Conservation (phyloP, 768 basidiomycete species). For the Gymnopilus dilepis region DNA sequence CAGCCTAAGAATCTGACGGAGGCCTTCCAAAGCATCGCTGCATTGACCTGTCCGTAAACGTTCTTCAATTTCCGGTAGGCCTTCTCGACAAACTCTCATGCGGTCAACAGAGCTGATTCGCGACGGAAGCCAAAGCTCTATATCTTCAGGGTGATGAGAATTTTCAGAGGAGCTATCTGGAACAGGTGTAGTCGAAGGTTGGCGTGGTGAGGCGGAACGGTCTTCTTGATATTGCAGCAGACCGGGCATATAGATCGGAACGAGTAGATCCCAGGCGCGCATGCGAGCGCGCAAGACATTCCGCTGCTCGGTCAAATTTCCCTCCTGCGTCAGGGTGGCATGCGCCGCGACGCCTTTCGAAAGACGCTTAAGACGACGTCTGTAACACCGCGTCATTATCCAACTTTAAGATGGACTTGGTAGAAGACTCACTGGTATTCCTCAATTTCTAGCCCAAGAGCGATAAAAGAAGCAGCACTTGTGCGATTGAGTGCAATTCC, state of each 20-base stretch:
- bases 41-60: slow-evolving; percentile 13
- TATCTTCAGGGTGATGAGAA: slow-evolving; percentile 10
- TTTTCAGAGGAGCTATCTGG: too few species aligned
- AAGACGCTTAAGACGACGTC: slow-evolving; percentile 9
- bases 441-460: slow-evolving; percentile 17
- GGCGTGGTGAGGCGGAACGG: background rate
- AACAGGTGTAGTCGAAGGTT: too few species aligned
- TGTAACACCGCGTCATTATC: background rate
- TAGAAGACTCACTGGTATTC: slow-evolving; percentile 16
- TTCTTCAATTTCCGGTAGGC: slow-evolving; percentile 5
- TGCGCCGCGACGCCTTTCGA: slow-evolving; percentile 15
- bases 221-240: background rate
- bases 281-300: too few species aligned
- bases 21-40: slow-evolving; percentile 4
- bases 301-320: slow-evolving; percentile 9
- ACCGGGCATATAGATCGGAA: too few species aligned
- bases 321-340: slow-evolving; percentile 6
- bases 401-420: background rate
- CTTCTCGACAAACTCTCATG: background rate
- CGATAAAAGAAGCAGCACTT: slow-evolving; percentile 11
- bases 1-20: too few species aligned
- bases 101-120: background rate
- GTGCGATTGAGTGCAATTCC: slow-evolving; percentile 1
- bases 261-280: too few species aligned
- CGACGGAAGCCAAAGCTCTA: slow-evolving; percentile 13